Base-by-base conservation (phyloP, 2,329 filamentous ascomycete genomes). In the Clarireedia hainanense region DNA sequence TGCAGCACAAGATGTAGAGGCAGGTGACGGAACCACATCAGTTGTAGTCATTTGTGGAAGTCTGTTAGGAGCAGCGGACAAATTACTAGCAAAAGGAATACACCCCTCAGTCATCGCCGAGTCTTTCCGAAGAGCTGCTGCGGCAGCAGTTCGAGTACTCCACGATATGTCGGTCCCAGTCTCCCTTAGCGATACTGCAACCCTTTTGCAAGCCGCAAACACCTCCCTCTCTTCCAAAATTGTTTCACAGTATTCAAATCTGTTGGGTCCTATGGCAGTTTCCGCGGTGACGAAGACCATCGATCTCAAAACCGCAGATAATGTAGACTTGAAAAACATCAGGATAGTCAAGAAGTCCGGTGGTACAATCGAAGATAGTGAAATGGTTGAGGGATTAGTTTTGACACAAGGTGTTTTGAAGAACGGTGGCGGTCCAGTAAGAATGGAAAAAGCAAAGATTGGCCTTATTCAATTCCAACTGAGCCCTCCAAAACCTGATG, bases 141-240 rank as follows among this genome's bases (percentile, higher is more conserved):
- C 84, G 47, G 89, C 90, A 54, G 88, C 94, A 40, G 95, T 99
- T 61, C 78, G 91, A 68, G 85, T 95, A 58, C 84, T 99, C 56
- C 89, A 95, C 75, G 87, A 89, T 64, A 99, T 99, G 89, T 95
- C 92, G 67, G 88, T 92, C 65, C 92, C 94, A 50, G 92, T 99
- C 68, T 84, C 88, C 62, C 83, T 99, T 58, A 84, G 81, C 70
- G 94, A 99, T 72, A 91, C 89, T 57, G 79, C 89, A 46, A 91
- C 91, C 42, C 86, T 99, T 60, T 85, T 97, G 63, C 95, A 97
- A 79, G 94, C 94, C 60, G 94, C 94, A 63, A 95, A 94, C 64
- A 99, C 94, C 50, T 96, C 94, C 39, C 84, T 99, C 55, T 96
- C 91, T 50, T 97, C 94, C 67, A 99, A 99, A 78, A 97, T 99